These are phyloP conservation scores for Cercophora scortea DNA, from an alignment of 495 filamentous ascomycete genomes.

Conservation along the genomic window DNA sequence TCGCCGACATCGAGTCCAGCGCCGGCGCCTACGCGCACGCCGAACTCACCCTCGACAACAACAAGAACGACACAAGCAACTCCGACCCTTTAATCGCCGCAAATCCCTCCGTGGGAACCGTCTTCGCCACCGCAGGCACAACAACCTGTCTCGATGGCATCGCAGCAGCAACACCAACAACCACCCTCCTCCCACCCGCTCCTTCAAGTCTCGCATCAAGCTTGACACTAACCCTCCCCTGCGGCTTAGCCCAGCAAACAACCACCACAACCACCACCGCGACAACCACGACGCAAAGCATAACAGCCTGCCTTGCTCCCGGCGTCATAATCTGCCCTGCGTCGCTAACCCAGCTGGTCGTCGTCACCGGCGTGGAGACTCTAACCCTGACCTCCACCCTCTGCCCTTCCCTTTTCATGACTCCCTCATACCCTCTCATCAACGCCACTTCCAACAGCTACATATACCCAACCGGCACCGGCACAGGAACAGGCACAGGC, in stretches of 20 bases:
- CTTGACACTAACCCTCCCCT: background rate
- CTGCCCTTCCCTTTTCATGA: background rate
- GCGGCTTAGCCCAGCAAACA: background rate
- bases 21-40: constrained; percentile 6
- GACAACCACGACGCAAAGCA: background rate
- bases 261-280: background rate
- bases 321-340: constrained; percentile 14
- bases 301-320: background rate
- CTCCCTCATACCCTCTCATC: background rate
- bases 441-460: too few species aligned
- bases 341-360: constrained; percentile 15
- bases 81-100: constrained; percentile 1
- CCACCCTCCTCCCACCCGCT: background rate
- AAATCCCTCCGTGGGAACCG: constrained; percentile 19
- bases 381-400: background rate
- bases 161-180: background rate
- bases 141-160: constrained; percentile 18
- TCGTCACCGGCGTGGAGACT: constrained; percentile 7
- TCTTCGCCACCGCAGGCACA: constrained; percentile 21
- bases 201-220: background rate
- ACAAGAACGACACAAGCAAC: constrained; percentile 6
- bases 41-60: background rate
- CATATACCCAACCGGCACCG: too few species aligned
- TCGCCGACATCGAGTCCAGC: constrained; percentile 19
- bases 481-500: too few species aligned